These are phyloP conservation scores for Acorus gramineus DNA, from an alignment of 106 monocot species.

Conservation along the genomic window DNA sequence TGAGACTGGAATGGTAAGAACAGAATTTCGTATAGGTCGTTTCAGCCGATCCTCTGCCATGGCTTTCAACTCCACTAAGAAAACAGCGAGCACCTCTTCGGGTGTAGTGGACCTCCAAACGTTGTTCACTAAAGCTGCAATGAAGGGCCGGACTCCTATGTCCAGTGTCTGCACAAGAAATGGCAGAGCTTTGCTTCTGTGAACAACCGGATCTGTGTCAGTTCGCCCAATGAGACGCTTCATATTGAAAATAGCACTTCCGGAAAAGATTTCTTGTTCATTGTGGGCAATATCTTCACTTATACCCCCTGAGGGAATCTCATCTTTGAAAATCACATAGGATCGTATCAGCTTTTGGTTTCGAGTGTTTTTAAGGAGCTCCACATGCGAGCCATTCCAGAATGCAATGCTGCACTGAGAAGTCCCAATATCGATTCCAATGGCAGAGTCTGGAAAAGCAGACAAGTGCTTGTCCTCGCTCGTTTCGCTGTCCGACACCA, in stretches of 20 bases:
- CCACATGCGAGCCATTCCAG: slow-evolving; percentile 65
- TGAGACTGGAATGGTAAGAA: slow-evolving; percentile 69
- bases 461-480: slow-evolving; percentile 30
- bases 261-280: slow-evolving; percentile 61
- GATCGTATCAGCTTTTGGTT: slow-evolving; percentile 54
- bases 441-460: slow-evolving; percentile 34
- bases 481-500: slow-evolving; percentile 66
- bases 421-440: slow-evolving; percentile 77
- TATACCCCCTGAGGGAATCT: slow-evolving; percentile 39
- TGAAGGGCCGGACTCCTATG: slow-evolving; percentile 65
- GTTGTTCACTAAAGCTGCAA: slow-evolving; percentile 67
- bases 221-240: slow-evolving; percentile 62
- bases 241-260: slow-evolving; percentile 68
- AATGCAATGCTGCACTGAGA: slow-evolving; percentile 73
- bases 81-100: slow-evolving; percentile 66
- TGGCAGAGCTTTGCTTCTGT: slow-evolving; percentile 64
- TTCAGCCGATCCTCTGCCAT: slow-evolving; percentile 62
- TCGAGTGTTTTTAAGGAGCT: slow-evolving; percentile 50
- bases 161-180: slow-evolving; percentile 71
- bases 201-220: slow-evolving; percentile 65
- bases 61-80: slow-evolving; percentile 47
- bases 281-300: slow-evolving; percentile 29
- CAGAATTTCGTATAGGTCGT: slow-evolving; percentile 39
- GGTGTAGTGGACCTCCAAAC: slow-evolving; percentile 73
- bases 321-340: slow-evolving; percentile 60